Conservation (phyloP, 1,139 yeast genomes). For the Debaryomyces subglobosus region DNA sequence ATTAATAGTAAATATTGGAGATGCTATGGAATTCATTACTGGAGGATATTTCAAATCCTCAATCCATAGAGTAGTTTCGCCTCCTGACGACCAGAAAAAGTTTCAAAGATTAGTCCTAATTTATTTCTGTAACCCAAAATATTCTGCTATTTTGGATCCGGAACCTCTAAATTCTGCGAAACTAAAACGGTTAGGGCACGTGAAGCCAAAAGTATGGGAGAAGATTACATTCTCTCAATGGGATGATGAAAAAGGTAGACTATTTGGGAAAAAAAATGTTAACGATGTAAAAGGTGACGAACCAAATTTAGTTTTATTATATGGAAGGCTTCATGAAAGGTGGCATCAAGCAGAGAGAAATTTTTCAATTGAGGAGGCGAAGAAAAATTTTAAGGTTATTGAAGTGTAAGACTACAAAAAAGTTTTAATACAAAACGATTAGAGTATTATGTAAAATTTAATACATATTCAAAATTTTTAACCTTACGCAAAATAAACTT, state of each 20-base stretch:
- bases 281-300: slow-evolving; percentile 31
- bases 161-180: slow-evolving; percentile 42
- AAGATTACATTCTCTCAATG: slow-evolving; percentile 32
- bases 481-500: too few relatives aligned
- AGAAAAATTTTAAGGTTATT: neutral
- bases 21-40: slow-evolving; percentile 34
- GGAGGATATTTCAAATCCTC: slow-evolving; percentile 39
- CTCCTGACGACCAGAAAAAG: slow-evolving; percentile 32
- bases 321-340: slow-evolving; percentile 45
- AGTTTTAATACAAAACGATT: too few relatives aligned
- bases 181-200: slow-evolving; percentile 32
- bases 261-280: slow-evolving; percentile 35
- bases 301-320: slow-evolving; percentile 36
- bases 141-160: slow-evolving; percentile 38
- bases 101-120: slow-evolving; percentile 46
- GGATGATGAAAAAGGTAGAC: slow-evolving; percentile 45
- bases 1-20: slow-evolving; percentile 47
- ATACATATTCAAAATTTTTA: neutral
- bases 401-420: too few relatives aligned
- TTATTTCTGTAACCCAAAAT: slow-evolving; percentile 43
- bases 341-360: slow-evolving; percentile 36
- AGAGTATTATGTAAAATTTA: neutral
- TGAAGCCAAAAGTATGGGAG: slow-evolving; percentile 41
- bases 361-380: slow-evolving; percentile 8
- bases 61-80: slow-evolving; percentile 33